Evolutionary conservation across 2,329 filamentous ascomycete genomes (phyloP).

Genomic region (Verticillium nubilum): DNA sequence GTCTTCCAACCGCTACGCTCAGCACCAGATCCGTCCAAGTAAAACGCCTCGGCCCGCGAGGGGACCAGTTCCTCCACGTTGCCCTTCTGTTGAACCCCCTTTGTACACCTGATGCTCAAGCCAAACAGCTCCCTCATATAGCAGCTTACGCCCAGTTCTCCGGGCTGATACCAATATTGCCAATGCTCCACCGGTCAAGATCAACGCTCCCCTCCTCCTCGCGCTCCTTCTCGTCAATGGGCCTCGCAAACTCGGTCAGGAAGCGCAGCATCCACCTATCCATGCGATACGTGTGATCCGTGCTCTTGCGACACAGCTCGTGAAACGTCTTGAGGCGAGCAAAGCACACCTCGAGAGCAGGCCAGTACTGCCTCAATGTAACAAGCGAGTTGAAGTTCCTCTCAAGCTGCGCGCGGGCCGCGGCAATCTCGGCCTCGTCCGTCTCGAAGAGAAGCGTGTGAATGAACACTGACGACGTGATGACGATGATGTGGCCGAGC

Average conservation of each 20-base stretch:
- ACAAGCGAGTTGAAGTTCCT: conserved; percentile 39
- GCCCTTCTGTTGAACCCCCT: background rate
- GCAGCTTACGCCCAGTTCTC: conserved; percentile 13
- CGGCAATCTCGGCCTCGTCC: conserved; percentile 26
- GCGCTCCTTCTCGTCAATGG: conserved; percentile 21
- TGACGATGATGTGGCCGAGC: conserved; percentile 39
- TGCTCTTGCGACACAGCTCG: conserved; percentile 29
- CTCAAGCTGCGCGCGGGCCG: conserved; percentile 30
- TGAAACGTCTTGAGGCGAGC: conserved; percentile 34
- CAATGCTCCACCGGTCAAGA: conserved; percentile 12
- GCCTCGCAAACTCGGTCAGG: conserved; percentile 23
- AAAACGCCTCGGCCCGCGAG: background rate
- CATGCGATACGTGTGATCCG: conserved; percentile 30
- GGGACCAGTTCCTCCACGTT: background rate
- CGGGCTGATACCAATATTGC: conserved; percentile 13
- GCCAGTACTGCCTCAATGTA: conserved; percentile 33
- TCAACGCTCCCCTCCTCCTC: conserved; percentile 11
- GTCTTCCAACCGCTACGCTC: background rate
- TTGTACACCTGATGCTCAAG: background rate
- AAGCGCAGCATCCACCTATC: conserved; percentile 37
- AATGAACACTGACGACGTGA: conserved; percentile 39
- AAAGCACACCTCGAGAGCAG: conserved; percentile 30
- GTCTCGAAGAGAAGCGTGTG: conserved; percentile 37
- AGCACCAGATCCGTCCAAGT: background rate
- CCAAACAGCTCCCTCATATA: too few relatives aligned